A percentile compares a stretch with the other conserved stretches of the same genome.
Conservation (phyloP, 2,329 filamentous ascomycete species). For the Penicillium capsulatum region DNA sequence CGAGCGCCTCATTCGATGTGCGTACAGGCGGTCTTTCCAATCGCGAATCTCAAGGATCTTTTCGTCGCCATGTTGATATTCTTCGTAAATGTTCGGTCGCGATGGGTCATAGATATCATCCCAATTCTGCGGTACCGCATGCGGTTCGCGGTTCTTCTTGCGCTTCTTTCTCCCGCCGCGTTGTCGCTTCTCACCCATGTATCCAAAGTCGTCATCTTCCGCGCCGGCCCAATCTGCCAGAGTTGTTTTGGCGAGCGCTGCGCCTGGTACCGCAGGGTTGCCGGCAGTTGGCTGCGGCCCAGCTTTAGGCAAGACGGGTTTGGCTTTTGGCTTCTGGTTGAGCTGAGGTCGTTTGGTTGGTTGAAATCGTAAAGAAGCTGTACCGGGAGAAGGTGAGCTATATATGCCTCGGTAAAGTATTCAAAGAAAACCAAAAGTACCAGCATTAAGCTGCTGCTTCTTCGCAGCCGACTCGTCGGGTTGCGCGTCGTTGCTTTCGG, state of each 20-base stretch:
- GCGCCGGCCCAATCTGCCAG: constrained; percentile 76
- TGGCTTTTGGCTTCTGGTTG: constrained; percentile 58
- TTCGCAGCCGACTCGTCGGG: constrained; percentile 54
- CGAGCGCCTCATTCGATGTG: constrained; percentile 56
- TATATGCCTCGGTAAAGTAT: constrained; percentile 9
- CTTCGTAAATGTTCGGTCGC: constrained; percentile 75
- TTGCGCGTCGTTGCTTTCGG: constrained; percentile 46
- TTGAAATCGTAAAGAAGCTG: constrained; percentile 74
- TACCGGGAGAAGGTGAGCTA: constrained; percentile 17
- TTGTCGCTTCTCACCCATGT: constrained; percentile 63
- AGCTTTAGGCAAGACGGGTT: constrained; percentile 56
- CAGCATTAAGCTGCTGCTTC: constrained; percentile 61
- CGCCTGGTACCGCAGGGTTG: constrained; percentile 19
- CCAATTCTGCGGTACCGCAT: constrained; percentile 65
- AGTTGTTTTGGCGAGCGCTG: constrained; percentile 56
- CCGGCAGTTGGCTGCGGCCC: constrained; percentile 28
- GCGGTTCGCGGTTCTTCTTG: constrained; percentile 65
- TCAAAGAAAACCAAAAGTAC: constrained; percentile 49
- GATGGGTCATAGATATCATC: constrained; percentile 86
- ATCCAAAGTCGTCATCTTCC: constrained; percentile 74
- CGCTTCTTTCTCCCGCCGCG: constrained; percentile 75
- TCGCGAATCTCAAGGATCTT: constrained; percentile 73
- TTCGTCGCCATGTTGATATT: constrained; percentile 80
- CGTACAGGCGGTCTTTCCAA: constrained; percentile 79
- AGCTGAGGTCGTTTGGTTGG: constrained; percentile 75